Evolutionary conservation across 768 basidiomycete species (phyloP).

Genomic region (Boletus sp.): DNA sequence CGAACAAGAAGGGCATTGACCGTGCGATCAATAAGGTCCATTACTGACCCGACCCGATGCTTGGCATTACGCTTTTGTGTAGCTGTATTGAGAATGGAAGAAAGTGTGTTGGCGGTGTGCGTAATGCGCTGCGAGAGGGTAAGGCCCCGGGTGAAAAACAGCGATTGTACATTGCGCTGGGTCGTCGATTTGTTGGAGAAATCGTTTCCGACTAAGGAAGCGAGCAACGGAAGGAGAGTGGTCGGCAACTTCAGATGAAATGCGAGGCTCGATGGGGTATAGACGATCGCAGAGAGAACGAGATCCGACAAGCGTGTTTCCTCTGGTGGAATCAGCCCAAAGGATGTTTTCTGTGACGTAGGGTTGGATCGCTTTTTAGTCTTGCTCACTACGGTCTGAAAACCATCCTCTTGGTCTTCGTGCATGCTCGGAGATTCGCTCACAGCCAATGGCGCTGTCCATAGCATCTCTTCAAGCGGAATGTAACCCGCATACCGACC

Average conservation of each 20-base stretch:
- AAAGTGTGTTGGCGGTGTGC: constrained; percentile 59
- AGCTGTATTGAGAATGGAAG: constrained; percentile 49
- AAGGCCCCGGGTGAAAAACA: constrained; percentile 68
- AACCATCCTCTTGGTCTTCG: constrained; percentile 49
- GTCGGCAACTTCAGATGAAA: constrained; percentile 64
- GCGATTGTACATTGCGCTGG: constrained; percentile 49
- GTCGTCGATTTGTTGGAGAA: constrained; percentile 55
- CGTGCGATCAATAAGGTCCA: constrained; percentile 73
- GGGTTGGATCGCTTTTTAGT: constrained; percentile 45
- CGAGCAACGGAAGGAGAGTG: constrained; percentile 73
- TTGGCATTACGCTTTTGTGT: constrained; percentile 49
- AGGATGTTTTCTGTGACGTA: constrained; percentile 10
- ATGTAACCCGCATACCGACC: constrained; percentile 79
- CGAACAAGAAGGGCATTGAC: constrained; percentile 60
- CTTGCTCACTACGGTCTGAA: constrained; percentile 59
- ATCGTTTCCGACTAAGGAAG: constrained; percentile 80
- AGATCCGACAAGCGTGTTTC: constrained; percentile 35
- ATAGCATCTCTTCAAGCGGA: constrained; percentile 73
- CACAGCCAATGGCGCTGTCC: constrained; percentile 40
- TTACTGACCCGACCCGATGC: constrained; percentile 62
- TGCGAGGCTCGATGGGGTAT: constrained; percentile 61
- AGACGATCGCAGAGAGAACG: constrained; percentile 54
- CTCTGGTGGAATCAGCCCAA: constrained; percentile 56
- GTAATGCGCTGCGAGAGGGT: constrained; percentile 62
- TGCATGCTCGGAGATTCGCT: constrained; percentile 20